These are phyloP conservation scores for Phytopythium kandeliae DNA, from an alignment of 352 stramenopile species.

Conservation along the genomic window DNA sequence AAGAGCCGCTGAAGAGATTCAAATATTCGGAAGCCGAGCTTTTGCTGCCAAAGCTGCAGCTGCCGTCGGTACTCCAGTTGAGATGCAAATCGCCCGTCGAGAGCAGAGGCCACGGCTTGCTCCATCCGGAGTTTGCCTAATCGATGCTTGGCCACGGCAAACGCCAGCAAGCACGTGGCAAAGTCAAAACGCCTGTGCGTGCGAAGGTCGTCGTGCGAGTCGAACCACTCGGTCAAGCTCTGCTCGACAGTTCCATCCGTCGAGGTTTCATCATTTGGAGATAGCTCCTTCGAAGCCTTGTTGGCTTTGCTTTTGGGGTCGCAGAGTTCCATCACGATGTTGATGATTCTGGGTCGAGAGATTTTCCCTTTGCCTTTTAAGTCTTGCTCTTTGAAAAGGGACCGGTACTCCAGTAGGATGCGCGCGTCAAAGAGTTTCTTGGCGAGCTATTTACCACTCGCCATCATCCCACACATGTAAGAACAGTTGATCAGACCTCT, in stretches of 20 bases:
- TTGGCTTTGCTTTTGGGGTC: background rate
- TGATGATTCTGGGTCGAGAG: slow-evolving; percentile 30
- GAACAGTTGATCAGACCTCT: too few species aligned
- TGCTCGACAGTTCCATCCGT: slow-evolving; percentile 4
- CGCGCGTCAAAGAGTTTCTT: slow-evolving; percentile 30
- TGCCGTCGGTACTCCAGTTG: slow-evolving; percentile 54
- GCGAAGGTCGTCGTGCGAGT: slow-evolving; percentile 37
- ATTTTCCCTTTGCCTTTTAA: slow-evolving; percentile 28
- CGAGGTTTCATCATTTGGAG: background rate
- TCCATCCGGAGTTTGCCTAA: slow-evolving; percentile 41
- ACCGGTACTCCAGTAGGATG: slow-evolving; percentile 25
- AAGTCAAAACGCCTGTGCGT: slow-evolving; percentile 48
- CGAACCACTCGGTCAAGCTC: slow-evolving; percentile 45
- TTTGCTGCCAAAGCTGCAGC: slow-evolving; percentile 62
- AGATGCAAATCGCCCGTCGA: slow-evolving; percentile 53
- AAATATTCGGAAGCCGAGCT: slow-evolving; percentile 47
- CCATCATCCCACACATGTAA: too few species aligned
- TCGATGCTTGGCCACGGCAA: slow-evolving; percentile 38
- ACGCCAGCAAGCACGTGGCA: slow-evolving; percentile 41
- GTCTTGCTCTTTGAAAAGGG: slow-evolving; percentile 33
- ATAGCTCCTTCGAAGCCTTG: background rate
- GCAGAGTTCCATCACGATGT: slow-evolving; percentile 27
- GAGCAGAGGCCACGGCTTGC: slow-evolving; percentile 34
- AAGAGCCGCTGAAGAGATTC: slow-evolving; percentile 54
- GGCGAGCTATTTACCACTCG: slow-evolving; percentile 14